Evolutionary conservation across 140 eudicot species (phyloP).

Genomic region (Cichorium intybus): DNA sequence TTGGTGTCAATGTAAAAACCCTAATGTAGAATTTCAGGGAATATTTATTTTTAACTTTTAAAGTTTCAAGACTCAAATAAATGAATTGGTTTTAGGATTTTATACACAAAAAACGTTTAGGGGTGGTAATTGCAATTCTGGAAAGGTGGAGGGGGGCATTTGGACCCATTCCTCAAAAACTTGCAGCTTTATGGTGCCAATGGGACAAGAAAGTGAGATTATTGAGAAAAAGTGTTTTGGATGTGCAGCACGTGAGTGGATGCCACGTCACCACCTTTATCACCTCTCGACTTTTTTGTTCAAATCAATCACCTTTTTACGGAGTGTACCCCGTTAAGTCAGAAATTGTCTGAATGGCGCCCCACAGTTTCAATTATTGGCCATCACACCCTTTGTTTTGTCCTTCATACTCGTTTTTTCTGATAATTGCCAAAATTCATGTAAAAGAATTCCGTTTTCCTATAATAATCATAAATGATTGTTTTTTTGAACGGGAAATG

Average conservation of each 20-base stretch:
- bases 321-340: conserved; percentile 26
- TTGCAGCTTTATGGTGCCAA: conserved; percentile 19
- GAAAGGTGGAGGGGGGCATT: conserved; percentile 5
- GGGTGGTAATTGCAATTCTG: not conserved
- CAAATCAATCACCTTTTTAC: conserved; percentile 33
- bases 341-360: conserved; percentile 23
- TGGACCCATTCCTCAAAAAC: not conserved
- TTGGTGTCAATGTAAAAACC: too few species aligned
- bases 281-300: conserved; percentile 20
- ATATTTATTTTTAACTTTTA: conserved; percentile 9
- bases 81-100: too few species aligned
- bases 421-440: not conserved
- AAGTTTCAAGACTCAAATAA: too few species aligned
- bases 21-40: conserved; percentile 27
- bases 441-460: too few species aligned
- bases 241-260: conserved; percentile 37
- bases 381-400: conserved; percentile 6
- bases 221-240: conserved; percentile 29
- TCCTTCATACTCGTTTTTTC: not conserved
- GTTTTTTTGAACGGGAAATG: too few species aligned
- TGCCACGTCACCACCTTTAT: conserved; percentile 22
- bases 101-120: too few species aligned
- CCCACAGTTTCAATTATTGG: conserved; percentile 25
- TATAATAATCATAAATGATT: too few species aligned
- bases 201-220: conserved; percentile 32